A percentile compares a stretch with the other conserved stretches of the same genome.
Conservation (phyloP, 352 stramenopile species). For the Globisporangium rhizosaccharum region DNA sequence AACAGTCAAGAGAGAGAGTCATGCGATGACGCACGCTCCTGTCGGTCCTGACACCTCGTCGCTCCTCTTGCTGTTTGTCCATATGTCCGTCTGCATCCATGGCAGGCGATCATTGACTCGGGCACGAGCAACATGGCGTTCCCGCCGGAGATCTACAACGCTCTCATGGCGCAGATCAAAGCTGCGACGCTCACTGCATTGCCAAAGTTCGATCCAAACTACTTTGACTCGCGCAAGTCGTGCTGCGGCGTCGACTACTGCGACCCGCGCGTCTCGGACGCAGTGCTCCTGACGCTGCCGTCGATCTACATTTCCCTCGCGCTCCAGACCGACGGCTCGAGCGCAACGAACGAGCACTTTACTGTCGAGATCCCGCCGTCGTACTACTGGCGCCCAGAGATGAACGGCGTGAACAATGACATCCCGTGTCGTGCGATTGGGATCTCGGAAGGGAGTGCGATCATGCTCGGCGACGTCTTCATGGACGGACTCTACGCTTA, state of each 20-base stretch:
- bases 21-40: background rate
- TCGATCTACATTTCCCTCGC: slow-evolving; percentile 78
- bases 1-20: background rate
- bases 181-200: slow-evolving; percentile 46
- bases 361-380: slow-evolving; percentile 76
- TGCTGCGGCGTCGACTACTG: slow-evolving; percentile 73
- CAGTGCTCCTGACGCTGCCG: slow-evolving; percentile 53
- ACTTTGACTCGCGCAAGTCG: slow-evolving; percentile 63
- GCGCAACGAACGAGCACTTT: slow-evolving; percentile 50
- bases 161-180: slow-evolving; percentile 64
- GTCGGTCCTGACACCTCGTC: background rate
- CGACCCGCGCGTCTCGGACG: slow-evolving; percentile 43
- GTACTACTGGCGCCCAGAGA: slow-evolving; percentile 81
- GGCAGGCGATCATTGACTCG: slow-evolving; percentile 71
- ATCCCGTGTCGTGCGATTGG: slow-evolving; percentile 63
- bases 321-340: slow-evolving; percentile 39
- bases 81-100: too few relatives aligned
- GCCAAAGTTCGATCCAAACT: slow-evolving; percentile 58
- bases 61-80: background rate
- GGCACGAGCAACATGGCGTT: slow-evolving; percentile 82
- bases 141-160: slow-evolving; percentile 67
- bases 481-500: slow-evolving; percentile 80
- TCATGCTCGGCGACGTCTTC: slow-evolving; percentile 78
- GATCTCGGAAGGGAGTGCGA: slow-evolving; percentile 65
- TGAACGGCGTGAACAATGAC: slow-evolving; percentile 54